Base-by-base conservation (phyloP, 192 early-diverging fungal genomes). In the Dissophora globulifera region DNA sequence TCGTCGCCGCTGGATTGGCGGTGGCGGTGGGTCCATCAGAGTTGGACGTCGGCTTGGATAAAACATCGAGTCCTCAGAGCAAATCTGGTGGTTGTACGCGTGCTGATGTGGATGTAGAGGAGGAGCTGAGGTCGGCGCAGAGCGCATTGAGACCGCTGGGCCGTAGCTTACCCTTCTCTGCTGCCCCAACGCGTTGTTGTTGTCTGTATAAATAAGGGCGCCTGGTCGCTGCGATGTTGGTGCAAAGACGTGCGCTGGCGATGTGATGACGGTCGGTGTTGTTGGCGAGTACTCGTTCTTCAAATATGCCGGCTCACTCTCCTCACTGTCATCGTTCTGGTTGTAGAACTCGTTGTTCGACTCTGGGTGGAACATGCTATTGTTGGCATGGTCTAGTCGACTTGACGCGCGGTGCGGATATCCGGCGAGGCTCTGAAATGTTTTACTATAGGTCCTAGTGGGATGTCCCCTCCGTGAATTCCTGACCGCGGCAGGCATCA, bases 401-500 rank as follows among this genome's bases (percentile, higher is more conserved):
- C 17, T n/a, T n/a, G 4, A n/a, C 16, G 12, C 16, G 15, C 17
- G 43, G n/a, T 17, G 43, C 6, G 17, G 5, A 45, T 45, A 45
- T 17, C 17, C 17, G 4, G 17, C 43, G 5, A 4, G 6, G 17
- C 43, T 45, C n/a, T 41, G 53, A 5, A 11, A 8, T 15, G 2
- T 13, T 2, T 25, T 2, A 41, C 35, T 56, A 15, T 41, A 56
- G 11, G 11, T 41, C 53, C 31, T 29, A 15, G 26, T 19, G 29
- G 19, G 25, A 58, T 22, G 2, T 50, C 49, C 15, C 20, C 41
- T 58, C 25, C 5, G 16, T 16, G 64, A 40, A 0, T 52, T 27
- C n/a, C 53, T 26, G 6, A 23, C 43, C 11, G 46, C 6, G 20
- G 54, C n/a, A 11, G 64, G 64, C 17, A 55, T 22, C 45, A 56